A percentile compares a stretch with the other conserved stretches of the same genome.
Evolutionary conservation across 2,329 filamentous ascomycete species (phyloP).

Genomic region (Diplodia mutila): DNA sequence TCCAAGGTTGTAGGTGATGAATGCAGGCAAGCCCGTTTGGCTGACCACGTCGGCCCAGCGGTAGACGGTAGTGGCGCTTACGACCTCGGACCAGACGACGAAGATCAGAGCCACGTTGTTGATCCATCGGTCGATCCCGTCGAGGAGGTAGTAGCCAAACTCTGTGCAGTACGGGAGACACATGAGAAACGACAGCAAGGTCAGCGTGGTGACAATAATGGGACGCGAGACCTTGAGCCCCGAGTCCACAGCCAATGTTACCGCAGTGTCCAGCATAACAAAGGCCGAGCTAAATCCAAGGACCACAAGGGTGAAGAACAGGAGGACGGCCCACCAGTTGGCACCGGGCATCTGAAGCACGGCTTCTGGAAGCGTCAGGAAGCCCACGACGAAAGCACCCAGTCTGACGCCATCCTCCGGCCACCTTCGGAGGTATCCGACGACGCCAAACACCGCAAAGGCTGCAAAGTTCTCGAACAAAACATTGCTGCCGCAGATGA

Average conservation of each 20-base stretch:
- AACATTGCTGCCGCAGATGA: slow-evolving; percentile 60
- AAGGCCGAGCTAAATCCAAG: slow-evolving; percentile 63
- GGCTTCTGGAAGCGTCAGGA: slow-evolving; percentile 61
- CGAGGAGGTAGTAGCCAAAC: slow-evolving; percentile 60
- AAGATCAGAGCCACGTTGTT: slow-evolving; percentile 61
- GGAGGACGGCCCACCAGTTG: slow-evolving; percentile 62
- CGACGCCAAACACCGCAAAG: slow-evolving; percentile 59
- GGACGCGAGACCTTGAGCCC: slow-evolving; percentile 54
- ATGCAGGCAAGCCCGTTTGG: slow-evolving; percentile 51
- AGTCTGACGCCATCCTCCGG: slow-evolving; percentile 51
- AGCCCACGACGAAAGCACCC: slow-evolving; percentile 61
- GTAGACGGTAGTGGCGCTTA: slow-evolving; percentile 58
- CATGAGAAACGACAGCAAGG: slow-evolving; percentile 56
- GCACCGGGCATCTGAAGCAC: slow-evolving; percentile 61
- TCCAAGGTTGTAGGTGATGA: slow-evolving; percentile 54
- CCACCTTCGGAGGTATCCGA: slow-evolving; percentile 53
- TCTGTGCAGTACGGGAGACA: slow-evolving; percentile 62
- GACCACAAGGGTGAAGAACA: slow-evolving; percentile 63
- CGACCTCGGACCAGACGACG: slow-evolving; percentile 58
- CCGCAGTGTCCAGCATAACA: slow-evolving; percentile 62
- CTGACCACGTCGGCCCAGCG: slow-evolving; percentile 55
- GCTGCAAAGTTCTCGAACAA: slow-evolving; percentile 60
- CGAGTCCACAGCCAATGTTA: slow-evolving; percentile 59
- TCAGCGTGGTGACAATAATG: slow-evolving; percentile 55
- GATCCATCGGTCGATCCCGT: slow-evolving; percentile 60